phyloP scores from a whole-genome alignment of 768 basidiomycete species.

The Vishniacozyma victoriae region DNA sequence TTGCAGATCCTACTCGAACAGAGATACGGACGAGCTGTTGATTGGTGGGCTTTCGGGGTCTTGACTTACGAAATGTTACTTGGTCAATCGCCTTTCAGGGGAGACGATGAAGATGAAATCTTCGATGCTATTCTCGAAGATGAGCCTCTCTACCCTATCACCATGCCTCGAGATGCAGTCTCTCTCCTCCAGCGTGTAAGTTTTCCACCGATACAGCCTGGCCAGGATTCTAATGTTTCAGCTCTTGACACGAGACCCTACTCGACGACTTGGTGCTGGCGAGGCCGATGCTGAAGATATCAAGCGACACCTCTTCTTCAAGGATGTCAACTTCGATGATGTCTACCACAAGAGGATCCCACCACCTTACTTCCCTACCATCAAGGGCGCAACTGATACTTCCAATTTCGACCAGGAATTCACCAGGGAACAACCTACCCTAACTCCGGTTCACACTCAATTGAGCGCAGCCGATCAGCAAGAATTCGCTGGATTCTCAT shows the following conservation, averaged over 20 bases:
- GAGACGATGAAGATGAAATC: constrained; percentile 99
- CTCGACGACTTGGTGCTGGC: constrained; percentile 80
- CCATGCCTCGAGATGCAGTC: constrained; percentile 96
- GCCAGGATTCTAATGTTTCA: constrained; percentile 41
- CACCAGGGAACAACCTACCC: constrained; percentile 89
- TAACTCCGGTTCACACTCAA: constrained; percentile 95
- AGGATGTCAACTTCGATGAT: constrained; percentile 94
- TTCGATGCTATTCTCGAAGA: constrained; percentile 99
- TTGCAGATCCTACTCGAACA: constrained; percentile 93
- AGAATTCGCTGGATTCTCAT: constrained; percentile 96
- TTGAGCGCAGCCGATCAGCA: constrained; percentile 81
- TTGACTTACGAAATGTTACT: constrained; percentile 98
- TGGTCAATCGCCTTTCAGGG: constrained; percentile 97
- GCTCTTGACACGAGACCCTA: constrained; percentile 88
- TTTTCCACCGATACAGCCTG: background rate
- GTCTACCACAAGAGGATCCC: constrained; percentile 96
- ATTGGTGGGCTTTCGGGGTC: constrained; percentile 99
- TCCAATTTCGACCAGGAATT: constrained; percentile 89
- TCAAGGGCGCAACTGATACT: constrained; percentile 52
- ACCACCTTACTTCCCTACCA: constrained; percentile 92
- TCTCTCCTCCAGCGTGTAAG: constrained; percentile 86
- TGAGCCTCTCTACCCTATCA: constrained; percentile 96
- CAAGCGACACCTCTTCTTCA: constrained; percentile 96
- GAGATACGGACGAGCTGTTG: constrained; percentile 94
- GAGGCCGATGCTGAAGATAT: constrained; percentile 94